These are phyloP conservation scores for Metschnikowia reukaufii DNA, from an alignment of 805 yeast species.

Conservation along the genomic window DNA sequence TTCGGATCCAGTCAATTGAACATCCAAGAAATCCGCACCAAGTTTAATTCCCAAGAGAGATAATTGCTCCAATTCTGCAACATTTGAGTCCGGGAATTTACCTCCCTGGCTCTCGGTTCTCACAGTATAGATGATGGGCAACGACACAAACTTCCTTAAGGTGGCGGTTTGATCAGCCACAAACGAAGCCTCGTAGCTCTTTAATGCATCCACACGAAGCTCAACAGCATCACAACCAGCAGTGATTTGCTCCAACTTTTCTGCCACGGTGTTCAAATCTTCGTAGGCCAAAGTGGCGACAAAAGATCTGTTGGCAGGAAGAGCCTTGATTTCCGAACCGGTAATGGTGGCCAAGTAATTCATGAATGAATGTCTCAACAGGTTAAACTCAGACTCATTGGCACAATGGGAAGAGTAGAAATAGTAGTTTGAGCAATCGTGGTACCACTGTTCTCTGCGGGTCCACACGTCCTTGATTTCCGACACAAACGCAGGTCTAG, in stretches of 20 bases:
- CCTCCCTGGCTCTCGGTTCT: constrained; percentile 85
- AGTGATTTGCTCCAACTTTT: constrained; percentile 52
- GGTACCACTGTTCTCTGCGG: constrained; percentile 77
- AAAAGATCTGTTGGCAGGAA: constrained; percentile 55
- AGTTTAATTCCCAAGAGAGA: constrained; percentile 64
- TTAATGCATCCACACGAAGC: constrained; percentile 71
- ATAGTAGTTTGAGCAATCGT: constrained; percentile 72
- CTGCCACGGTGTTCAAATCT: constrained; percentile 48
- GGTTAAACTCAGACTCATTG: constrained; percentile 51
- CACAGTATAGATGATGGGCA: constrained; percentile 82
- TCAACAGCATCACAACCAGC: constrained; percentile 83
- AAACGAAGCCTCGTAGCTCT: constrained; percentile 48
- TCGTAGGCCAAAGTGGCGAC: constrained; percentile 73
- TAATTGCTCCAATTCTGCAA: constrained; percentile 48
- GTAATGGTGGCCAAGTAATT: constrained; percentile 60
- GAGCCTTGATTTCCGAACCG: constrained; percentile 44
- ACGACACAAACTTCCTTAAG: constrained; percentile 58
- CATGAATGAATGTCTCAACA: constrained; percentile 58
- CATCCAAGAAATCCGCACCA: constrained; percentile 79
- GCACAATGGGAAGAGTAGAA: constrained; percentile 77
- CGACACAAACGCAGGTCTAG: constrained; percentile 83
- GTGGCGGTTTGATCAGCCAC: constrained; percentile 74
- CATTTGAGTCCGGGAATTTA: constrained; percentile 61
- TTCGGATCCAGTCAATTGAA: constrained; percentile 70
- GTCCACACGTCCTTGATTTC: constrained; percentile 83